Evolutionary conservation across 768 basidiomycete genomes (phyloP).

Genomic region (Boletus bicolor): DNA sequence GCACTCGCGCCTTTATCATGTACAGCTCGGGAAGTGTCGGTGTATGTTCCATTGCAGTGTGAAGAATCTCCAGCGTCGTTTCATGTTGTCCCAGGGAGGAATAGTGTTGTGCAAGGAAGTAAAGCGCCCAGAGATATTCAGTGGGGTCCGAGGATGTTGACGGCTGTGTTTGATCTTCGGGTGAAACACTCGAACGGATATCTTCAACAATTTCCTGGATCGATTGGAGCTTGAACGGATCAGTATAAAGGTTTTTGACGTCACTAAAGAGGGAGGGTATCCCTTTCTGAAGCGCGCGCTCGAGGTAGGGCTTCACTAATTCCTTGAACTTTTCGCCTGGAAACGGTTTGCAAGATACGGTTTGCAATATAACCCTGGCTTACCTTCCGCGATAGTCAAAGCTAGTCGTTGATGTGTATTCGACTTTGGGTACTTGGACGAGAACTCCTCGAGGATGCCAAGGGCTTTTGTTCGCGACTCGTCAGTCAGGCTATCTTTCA

Average conservation of each 20-base stretch:
- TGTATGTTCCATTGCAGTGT: constrained; percentile 73
- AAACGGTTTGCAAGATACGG: not conserved
- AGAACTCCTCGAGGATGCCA: constrained; percentile 55
- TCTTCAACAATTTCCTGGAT: constrained; percentile 71
- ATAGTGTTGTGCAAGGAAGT: constrained; percentile 90
- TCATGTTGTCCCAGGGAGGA: constrained; percentile 52
- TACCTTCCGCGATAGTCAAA: constrained; percentile 60
- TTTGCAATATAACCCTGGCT: constrained; percentile 2
- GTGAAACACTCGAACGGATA: constrained; percentile 35
- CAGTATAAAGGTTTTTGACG: constrained; percentile 77
- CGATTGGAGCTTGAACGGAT: constrained; percentile 57
- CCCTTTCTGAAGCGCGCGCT: constrained; percentile 71
- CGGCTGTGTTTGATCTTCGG: constrained; percentile 33
- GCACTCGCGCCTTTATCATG: constrained; percentile 74
- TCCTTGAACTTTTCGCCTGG: constrained; percentile 66
- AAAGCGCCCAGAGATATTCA: constrained; percentile 90
- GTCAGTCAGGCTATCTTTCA: constrained; percentile 43
- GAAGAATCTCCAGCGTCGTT: constrained; percentile 58
- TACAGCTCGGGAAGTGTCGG: constrained; percentile 91
- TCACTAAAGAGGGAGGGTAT: constrained; percentile 93
- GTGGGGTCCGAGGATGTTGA: constrained; percentile 51
- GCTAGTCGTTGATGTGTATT: constrained; percentile 71
- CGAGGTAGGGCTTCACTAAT: constrained; percentile 64
- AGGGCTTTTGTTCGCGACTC: constrained; percentile 53
- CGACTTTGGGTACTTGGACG: constrained; percentile 61